phyloP scores from a whole-genome alignment of 2,329 filamentous ascomycete genomes.

The Neopestalotiopsis clavispora region DNA sequence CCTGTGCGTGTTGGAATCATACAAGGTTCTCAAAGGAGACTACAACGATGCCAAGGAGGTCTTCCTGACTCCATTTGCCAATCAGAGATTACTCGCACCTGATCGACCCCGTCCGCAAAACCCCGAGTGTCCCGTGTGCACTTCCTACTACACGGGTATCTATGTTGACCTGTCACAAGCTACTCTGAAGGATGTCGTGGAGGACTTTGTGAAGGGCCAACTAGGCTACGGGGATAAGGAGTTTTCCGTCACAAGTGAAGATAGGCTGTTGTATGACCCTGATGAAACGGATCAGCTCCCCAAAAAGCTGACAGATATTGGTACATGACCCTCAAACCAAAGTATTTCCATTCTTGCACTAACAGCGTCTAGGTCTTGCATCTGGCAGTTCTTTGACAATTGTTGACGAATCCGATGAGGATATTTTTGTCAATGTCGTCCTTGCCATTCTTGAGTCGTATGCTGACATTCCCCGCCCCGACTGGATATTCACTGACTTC shows the following conservation, averaged over 20 bases:
- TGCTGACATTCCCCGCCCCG: conserved; percentile 36
- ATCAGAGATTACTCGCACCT: conserved; percentile 62
- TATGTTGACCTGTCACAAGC: conserved; percentile 72
- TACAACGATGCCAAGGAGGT: conserved; percentile 79
- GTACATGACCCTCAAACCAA: conserved; percentile 41
- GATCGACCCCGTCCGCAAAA: conserved; percentile 70
- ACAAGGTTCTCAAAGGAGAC: conserved; percentile 83
- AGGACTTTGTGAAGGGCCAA: conserved; percentile 71
- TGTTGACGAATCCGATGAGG: conserved; percentile 79
- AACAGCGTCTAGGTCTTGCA: conserved; percentile 60
- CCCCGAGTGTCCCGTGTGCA: conserved; percentile 82
- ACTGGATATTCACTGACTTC: conserved; percentile 14
- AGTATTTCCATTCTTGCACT: conserved; percentile 21
- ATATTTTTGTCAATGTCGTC: conserved; percentile 79
- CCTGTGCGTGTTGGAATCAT: conserved; percentile 88
- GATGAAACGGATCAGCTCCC: conserved; percentile 86
- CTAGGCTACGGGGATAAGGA: conserved; percentile 80
- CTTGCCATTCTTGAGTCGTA: conserved; percentile 71
- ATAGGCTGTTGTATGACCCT: conserved; percentile 83
- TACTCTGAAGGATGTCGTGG: conserved; percentile 80
- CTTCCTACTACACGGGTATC: conserved; percentile 71
- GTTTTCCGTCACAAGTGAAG: conserved; percentile 76
- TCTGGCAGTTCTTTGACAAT: conserved; percentile 80
- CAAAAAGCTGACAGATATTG: conserved; percentile 80
- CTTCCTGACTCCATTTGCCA: conserved; percentile 75